Percentiles rank a stretch among this genome's conserved stretches.
phyloP scores from a whole-genome alignment of 2,329 filamentous ascomycete genomes.

The Hymenoscyphus repandus region DNA sequence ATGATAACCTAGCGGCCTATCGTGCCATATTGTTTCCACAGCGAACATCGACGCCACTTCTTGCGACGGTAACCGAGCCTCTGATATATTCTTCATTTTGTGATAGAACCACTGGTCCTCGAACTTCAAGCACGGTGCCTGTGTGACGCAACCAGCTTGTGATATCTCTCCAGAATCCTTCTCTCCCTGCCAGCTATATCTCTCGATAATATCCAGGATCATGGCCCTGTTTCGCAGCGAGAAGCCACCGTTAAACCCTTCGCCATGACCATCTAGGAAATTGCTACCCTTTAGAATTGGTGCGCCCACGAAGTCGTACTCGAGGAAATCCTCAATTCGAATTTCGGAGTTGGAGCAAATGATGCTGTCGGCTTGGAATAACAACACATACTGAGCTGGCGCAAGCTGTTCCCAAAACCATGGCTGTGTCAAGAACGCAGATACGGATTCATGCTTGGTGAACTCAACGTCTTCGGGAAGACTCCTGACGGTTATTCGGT shows the following conservation, averaged over 20 bases:
- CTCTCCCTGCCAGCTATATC: constrained; percentile 15
- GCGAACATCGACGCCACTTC: constrained; percentile 18
- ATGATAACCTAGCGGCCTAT: constrained; percentile 17
- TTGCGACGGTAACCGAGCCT: constrained; percentile 18
- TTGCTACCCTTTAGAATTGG: constrained; percentile 14
- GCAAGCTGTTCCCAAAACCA: constrained; percentile 32
- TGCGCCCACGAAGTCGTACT: constrained; percentile 32
- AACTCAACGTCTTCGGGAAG: constrained; percentile 33
- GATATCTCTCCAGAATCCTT: constrained; percentile 5
- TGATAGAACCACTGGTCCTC: constrained; percentile 23
- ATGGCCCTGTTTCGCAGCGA: constrained; percentile 30
- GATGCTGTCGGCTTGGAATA: constrained; percentile 31
- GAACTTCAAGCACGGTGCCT: constrained; percentile 17
- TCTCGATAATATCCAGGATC: constrained; percentile 26
- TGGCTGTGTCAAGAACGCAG: constrained; percentile 23
- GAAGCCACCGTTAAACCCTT: constrained; percentile 31
- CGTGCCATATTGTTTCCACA: constrained; percentile 17
- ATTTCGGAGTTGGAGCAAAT: constrained; percentile 25
- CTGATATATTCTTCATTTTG: constrained; percentile 22
- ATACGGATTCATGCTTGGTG: constrained; percentile 27
- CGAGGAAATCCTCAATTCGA: constrained; percentile 27
- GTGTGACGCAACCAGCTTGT: constrained; percentile 20
- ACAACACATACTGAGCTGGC: constrained; percentile 27
- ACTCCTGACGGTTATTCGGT: constrained; percentile 28
- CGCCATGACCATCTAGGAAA: constrained; percentile 3